Evolutionary conservation across 2,329 filamentous ascomycete species (phyloP).

Genomic region (Colletotrichum zoysiae): DNA sequence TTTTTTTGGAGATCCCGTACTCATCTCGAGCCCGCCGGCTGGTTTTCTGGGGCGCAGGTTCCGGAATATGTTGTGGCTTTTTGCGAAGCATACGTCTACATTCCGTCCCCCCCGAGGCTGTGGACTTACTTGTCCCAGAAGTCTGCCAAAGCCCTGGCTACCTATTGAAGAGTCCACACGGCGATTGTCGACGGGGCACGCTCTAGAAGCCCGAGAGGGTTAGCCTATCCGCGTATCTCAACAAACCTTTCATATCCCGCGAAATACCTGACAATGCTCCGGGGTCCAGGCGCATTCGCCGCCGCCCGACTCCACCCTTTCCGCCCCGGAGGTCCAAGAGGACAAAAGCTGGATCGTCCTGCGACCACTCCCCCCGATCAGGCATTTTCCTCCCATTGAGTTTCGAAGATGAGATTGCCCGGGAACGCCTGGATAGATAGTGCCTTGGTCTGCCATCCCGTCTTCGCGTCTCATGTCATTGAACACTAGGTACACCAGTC

Average conservation of each 20-base stretch:
- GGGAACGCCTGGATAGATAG: too few relatives aligned
- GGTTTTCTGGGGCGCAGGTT: neutral
- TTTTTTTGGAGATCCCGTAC: neutral
- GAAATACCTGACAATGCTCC: neutral
- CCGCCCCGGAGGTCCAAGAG: conserved; percentile 13
- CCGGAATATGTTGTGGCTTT: neutral
- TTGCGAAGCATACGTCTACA: neutral
- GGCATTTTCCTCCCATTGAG: neutral
- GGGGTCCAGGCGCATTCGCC: conserved; percentile 10
- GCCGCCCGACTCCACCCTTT: conserved; percentile 1
- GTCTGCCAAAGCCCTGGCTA: neutral
- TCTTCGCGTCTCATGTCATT: neutral
- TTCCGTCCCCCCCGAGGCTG: neutral
- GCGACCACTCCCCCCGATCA: neutral
- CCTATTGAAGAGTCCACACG: neutral
- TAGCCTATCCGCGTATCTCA: neutral
- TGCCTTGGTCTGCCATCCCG: neutral
- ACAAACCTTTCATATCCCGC: conserved; percentile 30
- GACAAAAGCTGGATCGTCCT: neutral
- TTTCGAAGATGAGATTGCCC: too few relatives aligned
- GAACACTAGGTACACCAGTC: neutral
- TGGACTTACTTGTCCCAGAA: neutral
- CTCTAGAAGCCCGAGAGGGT: neutral
- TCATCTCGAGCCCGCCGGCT: neutral
- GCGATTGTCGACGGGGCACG: conserved; percentile 7